These are phyloP conservation scores for Malus sylvestris DNA, from an alignment of 306 rosid genomes.

Conservation along the genomic window DNA sequence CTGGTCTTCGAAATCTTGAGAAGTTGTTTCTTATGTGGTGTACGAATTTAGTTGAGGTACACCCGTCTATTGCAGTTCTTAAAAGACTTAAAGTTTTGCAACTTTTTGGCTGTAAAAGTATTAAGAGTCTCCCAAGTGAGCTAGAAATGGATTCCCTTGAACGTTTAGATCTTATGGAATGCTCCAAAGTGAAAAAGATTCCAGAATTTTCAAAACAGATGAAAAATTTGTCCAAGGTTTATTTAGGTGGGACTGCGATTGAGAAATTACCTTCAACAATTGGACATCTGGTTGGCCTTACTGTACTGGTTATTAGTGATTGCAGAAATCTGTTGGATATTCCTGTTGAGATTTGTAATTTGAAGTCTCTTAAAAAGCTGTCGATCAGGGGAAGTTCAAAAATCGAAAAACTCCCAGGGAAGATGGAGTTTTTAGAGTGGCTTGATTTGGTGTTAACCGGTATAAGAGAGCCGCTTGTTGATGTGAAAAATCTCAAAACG, in stretches of 20 bases:
- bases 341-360: not conserved
- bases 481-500: not conserved
- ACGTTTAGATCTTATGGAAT: not conserved
- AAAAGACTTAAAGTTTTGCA: not conserved
- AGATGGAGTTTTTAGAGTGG: not conserved
- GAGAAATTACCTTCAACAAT: not conserved
- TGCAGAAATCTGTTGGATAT: not conserved
- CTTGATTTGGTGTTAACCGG: not conserved
- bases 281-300: not conserved
- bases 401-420: not conserved
- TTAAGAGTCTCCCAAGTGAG: not conserved
- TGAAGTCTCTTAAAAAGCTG: not conserved
- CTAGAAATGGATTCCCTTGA: constrained; percentile 5
- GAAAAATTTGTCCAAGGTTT: not conserved
- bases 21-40: not conserved
- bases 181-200: constrained; percentile 5
- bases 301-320: accelerated
- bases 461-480: not conserved
- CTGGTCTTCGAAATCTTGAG: not conserved
- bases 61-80: not conserved
- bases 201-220: constrained; percentile 6
- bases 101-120: not conserved
- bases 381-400: not conserved
- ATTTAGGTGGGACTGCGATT: not conserved
- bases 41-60: constrained; percentile 1